Conservation (phyloP, 2,329 filamentous ascomycete species). For the Chrysosporium keratinophilum region DNA sequence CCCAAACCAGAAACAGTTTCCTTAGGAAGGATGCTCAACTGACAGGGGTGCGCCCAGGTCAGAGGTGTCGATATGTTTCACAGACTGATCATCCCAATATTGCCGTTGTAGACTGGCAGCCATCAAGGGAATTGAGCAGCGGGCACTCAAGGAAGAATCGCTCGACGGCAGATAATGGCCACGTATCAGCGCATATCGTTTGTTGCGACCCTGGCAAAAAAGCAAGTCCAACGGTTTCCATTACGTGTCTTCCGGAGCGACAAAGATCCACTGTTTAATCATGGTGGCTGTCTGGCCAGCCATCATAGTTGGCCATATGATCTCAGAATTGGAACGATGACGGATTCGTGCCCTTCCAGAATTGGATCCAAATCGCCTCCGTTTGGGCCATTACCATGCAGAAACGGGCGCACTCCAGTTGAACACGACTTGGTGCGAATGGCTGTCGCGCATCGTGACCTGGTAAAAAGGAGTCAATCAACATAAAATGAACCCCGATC, state of each 20-base stretch:
- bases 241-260: conserved; percentile 3
- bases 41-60: not conserved
- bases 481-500: conserved; percentile 1
- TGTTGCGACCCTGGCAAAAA: not conserved
- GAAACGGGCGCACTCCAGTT: not conserved
- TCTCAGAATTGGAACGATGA: not conserved
- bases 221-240: not conserved
- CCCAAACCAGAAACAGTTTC: conserved; percentile 9
- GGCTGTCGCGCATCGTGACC: not conserved
- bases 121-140: not conserved
- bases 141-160: not conserved
- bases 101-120: not conserved
- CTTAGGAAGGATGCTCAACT: not conserved
- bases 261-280: conserved; percentile 2
- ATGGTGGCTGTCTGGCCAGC: not conserved
- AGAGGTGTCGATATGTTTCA: not conserved
- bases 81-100: not conserved
- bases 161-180: not conserved
- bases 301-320: conserved; percentile 6
- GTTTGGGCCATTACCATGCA: not conserved
- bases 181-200: not conserved
- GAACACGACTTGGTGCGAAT: not conserved
- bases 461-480: not conserved
- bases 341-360: not conserved
- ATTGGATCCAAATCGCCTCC: not conserved